phyloP scores from a whole-genome alignment of 352 stramenopile genomes.

The Phytophthora pistaciae region DNA sequence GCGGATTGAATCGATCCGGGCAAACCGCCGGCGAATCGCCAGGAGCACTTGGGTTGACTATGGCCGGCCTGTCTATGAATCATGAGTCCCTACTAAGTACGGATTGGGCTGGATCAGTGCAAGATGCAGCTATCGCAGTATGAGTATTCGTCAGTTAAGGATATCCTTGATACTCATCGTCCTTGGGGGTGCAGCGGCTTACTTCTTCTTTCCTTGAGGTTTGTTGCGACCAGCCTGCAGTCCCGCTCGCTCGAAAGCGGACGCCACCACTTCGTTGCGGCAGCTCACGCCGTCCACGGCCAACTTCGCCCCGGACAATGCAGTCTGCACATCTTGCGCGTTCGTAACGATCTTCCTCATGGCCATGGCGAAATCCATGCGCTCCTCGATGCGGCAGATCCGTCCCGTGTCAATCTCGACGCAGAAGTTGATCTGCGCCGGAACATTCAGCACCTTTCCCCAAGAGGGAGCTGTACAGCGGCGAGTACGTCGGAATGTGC shows the following conservation, averaged over 20 bases:
- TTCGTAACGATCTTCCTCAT: background rate
- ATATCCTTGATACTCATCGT: background rate
- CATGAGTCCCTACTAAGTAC: background rate
- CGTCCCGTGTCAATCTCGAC: background rate
- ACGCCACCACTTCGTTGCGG: background rate
- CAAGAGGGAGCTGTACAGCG: background rate
- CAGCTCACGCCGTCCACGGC: background rate
- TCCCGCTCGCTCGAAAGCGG: background rate
- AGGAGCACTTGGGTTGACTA: no score
- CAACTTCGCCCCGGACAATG: background rate
- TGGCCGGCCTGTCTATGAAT: no score
- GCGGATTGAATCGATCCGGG: no score
- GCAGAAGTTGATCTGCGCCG: constrained; percentile 14
- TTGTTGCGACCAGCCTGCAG: background rate
- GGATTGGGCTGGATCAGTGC: background rate
- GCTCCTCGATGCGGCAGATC: constrained; percentile 16
- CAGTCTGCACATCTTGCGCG: background rate
- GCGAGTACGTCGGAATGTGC: background rate
- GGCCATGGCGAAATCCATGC: constrained; percentile 9
- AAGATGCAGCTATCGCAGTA: no score
- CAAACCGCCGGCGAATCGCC: no score
- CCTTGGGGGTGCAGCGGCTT: background rate
- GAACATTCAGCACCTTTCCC: background rate
- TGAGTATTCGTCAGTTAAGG: background rate
- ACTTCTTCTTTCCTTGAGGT: background rate